These are phyloP conservation scores for Penicillium pulvis DNA, from an alignment of 495 filamentous ascomycete species.

Conservation along the genomic window DNA sequence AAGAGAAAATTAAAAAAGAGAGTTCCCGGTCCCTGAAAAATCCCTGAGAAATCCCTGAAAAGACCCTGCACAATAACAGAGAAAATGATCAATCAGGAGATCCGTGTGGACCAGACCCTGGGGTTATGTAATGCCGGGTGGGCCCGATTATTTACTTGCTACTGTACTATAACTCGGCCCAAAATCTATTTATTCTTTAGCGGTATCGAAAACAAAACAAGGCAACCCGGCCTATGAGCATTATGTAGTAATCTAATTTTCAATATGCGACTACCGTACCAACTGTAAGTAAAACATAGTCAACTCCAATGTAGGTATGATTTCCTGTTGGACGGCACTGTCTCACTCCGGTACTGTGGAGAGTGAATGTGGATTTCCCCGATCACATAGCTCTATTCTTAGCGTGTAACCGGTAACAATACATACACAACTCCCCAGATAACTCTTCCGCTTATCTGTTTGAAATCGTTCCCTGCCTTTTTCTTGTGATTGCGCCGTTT, in stretches of 20 bases:
- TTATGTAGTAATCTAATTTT: no score
- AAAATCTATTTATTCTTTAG: neutral
- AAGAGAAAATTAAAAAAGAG: neutral
- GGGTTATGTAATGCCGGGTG: neutral
- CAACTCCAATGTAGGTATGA: neutral
- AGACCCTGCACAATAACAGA: neutral
- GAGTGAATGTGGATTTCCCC: constrained; percentile 8
- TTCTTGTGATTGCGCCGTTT: neutral
- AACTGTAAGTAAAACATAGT: neutral
- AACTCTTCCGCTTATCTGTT: no score
- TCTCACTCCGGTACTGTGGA: constrained; percentile 1
- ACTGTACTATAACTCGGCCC: neutral
- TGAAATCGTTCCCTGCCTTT: neutral
- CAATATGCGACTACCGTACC: no score
- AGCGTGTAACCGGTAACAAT: constrained; percentile 12
- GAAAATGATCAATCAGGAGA: neutral
- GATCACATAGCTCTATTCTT: constrained; percentile 13
- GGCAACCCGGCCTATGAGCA: no score
- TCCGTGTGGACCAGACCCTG: neutral
- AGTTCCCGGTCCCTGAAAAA: neutral
- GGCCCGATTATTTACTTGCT: neutral
- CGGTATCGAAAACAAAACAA: no score
- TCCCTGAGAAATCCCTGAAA: neutral
- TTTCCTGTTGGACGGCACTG: neutral
- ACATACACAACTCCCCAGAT: constrained; percentile 3